phyloP scores from a whole-genome alignment of 2,329 filamentous ascomycete species.

The Xylariaceae sp. region DNA sequence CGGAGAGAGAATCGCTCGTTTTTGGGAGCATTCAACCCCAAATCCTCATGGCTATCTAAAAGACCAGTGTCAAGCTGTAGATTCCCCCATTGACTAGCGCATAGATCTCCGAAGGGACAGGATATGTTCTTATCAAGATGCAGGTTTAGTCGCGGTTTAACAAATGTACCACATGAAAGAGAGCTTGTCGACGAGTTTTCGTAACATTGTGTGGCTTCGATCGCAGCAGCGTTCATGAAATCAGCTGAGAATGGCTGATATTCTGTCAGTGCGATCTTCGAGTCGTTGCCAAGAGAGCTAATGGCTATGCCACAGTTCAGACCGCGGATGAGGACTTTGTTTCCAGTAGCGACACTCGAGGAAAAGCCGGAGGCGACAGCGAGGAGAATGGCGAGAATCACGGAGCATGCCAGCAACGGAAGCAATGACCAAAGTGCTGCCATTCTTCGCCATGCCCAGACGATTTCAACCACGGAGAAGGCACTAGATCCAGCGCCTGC shows the following conservation, averaged over 20 bases:
- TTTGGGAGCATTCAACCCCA: constrained; percentile 16
- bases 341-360: constrained; percentile 4
- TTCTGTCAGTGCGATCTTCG: background rate
- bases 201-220: constrained; percentile 20
- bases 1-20: constrained; percentile 10
- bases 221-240: constrained; percentile 2
- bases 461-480: too few species aligned
- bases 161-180: background rate
- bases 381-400: too few species aligned
- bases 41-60: constrained; percentile 13
- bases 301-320: constrained; percentile 3
- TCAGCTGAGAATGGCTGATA: constrained; percentile 1
- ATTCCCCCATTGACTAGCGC: constrained; percentile 4
- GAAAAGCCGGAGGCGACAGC: constrained; percentile 2
- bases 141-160: background rate
- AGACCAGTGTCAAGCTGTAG: constrained; percentile 11
- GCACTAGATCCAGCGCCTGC: too few species aligned
- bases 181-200: too few species aligned
- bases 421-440: too few species aligned
- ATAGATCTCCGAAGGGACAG: constrained; percentile 17
- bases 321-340: constrained; percentile 6
- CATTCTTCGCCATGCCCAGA: too few species aligned
- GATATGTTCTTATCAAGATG: constrained; percentile 5
- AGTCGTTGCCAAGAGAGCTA: background rate
- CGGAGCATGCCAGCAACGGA: too few species aligned